Conservation (phyloP, 768 basidiomycete genomes). For the Xerocomellus dryophilus region DNA sequence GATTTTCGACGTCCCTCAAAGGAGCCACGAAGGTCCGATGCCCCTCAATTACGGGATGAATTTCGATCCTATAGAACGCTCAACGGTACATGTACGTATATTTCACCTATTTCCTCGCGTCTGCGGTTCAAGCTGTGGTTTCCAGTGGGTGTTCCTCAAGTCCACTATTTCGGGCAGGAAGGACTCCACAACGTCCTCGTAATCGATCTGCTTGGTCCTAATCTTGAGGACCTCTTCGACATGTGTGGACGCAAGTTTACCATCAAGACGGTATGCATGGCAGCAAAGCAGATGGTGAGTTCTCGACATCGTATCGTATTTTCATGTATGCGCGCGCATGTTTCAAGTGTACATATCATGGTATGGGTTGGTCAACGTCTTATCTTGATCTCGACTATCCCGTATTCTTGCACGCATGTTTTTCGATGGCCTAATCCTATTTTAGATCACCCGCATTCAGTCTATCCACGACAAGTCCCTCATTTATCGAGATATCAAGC, state of each 20-base stretch:
- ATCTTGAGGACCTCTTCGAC: conserved; percentile 96
- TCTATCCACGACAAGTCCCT: conserved; percentile 97
- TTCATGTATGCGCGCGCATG: not conserved
- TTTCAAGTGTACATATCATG: not conserved
- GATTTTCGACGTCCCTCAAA: too few species aligned
- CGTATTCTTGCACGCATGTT: not conserved
- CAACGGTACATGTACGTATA: conserved; percentile 75
- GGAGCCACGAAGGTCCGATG: conserved; percentile 97
- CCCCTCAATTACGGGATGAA: conserved; percentile 95
- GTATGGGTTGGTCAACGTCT: not conserved
- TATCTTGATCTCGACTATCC: conserved; percentile 2
- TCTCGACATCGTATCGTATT: not conserved
- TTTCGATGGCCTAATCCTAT: conserved; percentile 5
- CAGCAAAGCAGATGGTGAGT: conserved; percentile 96
- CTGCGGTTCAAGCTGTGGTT: conserved; percentile 11
- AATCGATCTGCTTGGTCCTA: conserved; percentile 95
- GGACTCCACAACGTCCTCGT: conserved; percentile 95
- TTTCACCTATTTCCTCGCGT: conserved; percentile 3
- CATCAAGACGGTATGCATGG: conserved; percentile 98
- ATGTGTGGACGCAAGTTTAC: conserved; percentile 98
- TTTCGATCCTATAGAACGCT: conserved; percentile 96
- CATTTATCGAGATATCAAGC: conserved; percentile 99
- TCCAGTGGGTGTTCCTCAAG: conserved; percentile 93
- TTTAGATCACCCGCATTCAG: conserved; percentile 91
- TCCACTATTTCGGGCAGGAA: conserved; percentile 98